Percentiles rank a stretch among this genome's conserved stretches.
These are phyloP conservation scores for Cercospora beticola DNA, from an alignment of 2,329 filamentous ascomycete genomes.

Conservation along the genomic window DNA sequence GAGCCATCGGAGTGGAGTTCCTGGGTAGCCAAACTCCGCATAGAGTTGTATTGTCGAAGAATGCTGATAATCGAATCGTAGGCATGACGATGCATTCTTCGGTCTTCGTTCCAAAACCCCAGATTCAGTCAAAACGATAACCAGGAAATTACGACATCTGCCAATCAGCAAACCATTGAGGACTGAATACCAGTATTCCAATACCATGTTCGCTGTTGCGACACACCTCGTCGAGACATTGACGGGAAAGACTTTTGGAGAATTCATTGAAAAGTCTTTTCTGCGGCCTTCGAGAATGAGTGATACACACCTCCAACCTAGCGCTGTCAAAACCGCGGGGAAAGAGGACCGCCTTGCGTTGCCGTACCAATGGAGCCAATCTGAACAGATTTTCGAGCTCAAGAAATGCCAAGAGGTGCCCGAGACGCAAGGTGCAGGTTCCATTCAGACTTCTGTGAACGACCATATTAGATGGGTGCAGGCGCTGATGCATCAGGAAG, in stretches of 20 bases:
- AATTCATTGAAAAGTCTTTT: constrained; percentile 45
- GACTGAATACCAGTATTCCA: constrained; percentile 51
- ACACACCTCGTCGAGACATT: constrained; percentile 51
- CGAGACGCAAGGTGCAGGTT: constrained; percentile 12
- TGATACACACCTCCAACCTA: constrained; percentile 42
- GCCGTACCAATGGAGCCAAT: constrained; percentile 20
- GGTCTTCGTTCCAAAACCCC: constrained; percentile 34
- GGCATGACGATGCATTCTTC: constrained; percentile 38
- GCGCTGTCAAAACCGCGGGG: constrained; percentile 31
- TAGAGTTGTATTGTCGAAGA: background rate
- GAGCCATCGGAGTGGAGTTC: constrained; percentile 54
- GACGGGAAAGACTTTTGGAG: constrained; percentile 41
- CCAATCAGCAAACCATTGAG: constrained; percentile 48
- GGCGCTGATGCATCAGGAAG: constrained; percentile 30
- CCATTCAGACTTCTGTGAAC: constrained; percentile 14
- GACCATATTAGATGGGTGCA: constrained; percentile 17
- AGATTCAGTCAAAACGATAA: constrained; percentile 45
- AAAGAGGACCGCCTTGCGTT: constrained; percentile 43
- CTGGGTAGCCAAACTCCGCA: constrained; percentile 23
- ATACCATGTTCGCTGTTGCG: constrained; percentile 51
- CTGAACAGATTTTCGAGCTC: background rate
- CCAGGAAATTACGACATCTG: constrained; percentile 49
- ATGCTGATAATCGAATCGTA: background rate
- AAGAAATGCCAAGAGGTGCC: constrained; percentile 30
- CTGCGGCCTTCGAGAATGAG: constrained; percentile 52